Evolutionary conservation across 2,329 filamentous ascomycete species (phyloP).

Genomic region (Laburnicola sp.): DNA sequence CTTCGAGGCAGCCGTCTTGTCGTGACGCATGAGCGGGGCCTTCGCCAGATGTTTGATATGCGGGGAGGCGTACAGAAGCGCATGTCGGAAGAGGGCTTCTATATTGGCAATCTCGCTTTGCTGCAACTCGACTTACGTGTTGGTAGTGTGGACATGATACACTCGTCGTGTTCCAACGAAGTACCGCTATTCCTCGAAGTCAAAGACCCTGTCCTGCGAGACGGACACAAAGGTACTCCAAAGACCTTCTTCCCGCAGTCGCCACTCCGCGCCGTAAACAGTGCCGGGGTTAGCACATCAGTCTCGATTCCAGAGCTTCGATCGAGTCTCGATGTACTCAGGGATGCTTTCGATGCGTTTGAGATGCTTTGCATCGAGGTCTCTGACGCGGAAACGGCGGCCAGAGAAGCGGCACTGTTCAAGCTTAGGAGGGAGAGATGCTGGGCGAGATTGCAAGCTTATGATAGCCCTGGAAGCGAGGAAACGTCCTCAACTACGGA

Average conservation of each 20-base stretch:
- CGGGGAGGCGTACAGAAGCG: constrained; percentile 16
- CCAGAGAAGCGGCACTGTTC: constrained; percentile 11
- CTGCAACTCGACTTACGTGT: constrained; percentile 11
- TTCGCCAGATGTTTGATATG: constrained; percentile 20
- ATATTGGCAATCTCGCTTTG: constrained; percentile 14
- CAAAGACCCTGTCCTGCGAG: constrained; percentile 12
- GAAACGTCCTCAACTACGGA: not conserved
- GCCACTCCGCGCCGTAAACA: constrained; percentile 19
- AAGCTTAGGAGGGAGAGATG: constrained; percentile 8
- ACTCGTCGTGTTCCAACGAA: constrained; percentile 20
- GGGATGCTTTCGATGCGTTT: constrained; percentile 19
- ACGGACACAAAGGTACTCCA: constrained; percentile 8
- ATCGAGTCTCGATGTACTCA: constrained; percentile 13
- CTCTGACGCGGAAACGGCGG: constrained; percentile 16
- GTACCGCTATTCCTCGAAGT: constrained; percentile 17
- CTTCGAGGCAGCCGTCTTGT: constrained; percentile 16
- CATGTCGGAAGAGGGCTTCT: constrained; percentile 11
- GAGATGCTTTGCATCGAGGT: constrained; percentile 22
- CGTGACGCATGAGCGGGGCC: constrained; percentile 17
- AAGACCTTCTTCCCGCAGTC: constrained; percentile 17
- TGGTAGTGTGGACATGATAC: constrained; percentile 18
- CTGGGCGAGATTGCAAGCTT: constrained; percentile 7
- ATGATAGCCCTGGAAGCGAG: not conserved
- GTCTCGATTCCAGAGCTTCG: constrained; percentile 7
- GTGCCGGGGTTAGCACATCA: constrained; percentile 1